Base-by-base conservation (phyloP, 495 filamentous ascomycete species). In the Neurospora sp. region DNA sequence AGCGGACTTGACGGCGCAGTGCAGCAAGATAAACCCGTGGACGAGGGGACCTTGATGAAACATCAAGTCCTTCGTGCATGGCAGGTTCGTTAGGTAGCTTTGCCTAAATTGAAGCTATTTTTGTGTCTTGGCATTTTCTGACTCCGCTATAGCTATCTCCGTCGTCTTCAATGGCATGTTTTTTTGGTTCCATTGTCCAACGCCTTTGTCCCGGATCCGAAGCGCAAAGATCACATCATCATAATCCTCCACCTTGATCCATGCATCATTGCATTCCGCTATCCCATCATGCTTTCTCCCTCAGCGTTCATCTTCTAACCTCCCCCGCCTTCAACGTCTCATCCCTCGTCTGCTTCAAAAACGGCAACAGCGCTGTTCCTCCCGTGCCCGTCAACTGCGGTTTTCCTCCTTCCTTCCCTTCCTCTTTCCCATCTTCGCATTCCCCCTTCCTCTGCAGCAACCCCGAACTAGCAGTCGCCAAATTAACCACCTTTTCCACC, bases 291-390 rank as follows among this genome's bases (percentile, higher is more conserved):
- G 1, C n/a, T 18, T 62, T 35, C 23, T 2, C 2, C 4, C 1
- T 1, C 14, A 35, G 10, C 6, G 8, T 3, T 35, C 54, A 66
- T 3, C 12, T 14, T 0, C 54, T 27, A 72, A 78, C 27, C 23
- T 73, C 41, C 1, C 77, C 77, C 14, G 77, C 77, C 41, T 39
- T 23, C 3, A 39, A 31, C 39, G 94, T 97, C 83, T 98, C 95
- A 80, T 97, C 94, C n/a, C 95, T 85, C 3, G 95, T 92, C 82
- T 97, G 95, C 80, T 96, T 97, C 71, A 99, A 79, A 79, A 99
- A 99, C 0, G 95, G 93, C 70, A 98, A 94, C 60, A 99, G 82
- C 6, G 93, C 91, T 0, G 95, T 98, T 2, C 95, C 95, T 40
- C 95, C 95, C 0, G 95, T 98, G 11, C 95, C 95, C 11, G 89